Base-by-base conservation (phyloP, 495 filamentous ascomycete genomes). In the Cercophora newfieldiana region DNA sequence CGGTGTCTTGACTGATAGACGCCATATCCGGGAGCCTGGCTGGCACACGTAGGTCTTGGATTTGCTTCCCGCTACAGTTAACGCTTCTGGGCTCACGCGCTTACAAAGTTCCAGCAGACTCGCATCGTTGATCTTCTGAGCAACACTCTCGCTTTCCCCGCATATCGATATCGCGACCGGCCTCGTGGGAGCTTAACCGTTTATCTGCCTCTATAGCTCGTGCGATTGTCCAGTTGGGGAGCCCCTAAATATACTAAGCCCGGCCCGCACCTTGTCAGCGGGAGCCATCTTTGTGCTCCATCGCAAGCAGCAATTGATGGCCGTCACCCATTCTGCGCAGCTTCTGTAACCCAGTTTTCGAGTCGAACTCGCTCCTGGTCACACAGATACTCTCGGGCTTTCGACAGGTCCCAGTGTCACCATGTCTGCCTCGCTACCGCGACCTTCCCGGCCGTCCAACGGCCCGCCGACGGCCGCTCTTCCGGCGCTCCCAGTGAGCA, bases 401-500 rank as follows among this genome's bases (percentile, higher is more conserved):
- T 18, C 18, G 56, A 31, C n/a, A 51, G n/a, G 31, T 53, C 66
- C 50, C 26, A 50, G 16, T 64, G 48, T 47, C 65, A 74, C 22
- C 54, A 90, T 89, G 87, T 82, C 87, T 51, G 86, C 85, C 25
- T 82, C 87, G 18, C 77, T 92, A 58, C 89, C 90, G n/a, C 83
- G 84, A 75, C 83, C 88, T 21, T 80, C 86, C 29, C 85, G 86
- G 72, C 83, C 86, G 44, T 80, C 86, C 16, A 80, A 87, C 64
- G 87, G 84, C 65, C 88, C 90, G 24, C 87, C 90, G 48, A 84
- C 85, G 8, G 82, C 83, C 16, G 80, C 89, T 53, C 80, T 93
- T 48, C 90, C 91, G 5, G 85, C 90, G 2, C 80, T 94, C 33
- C 89, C 92, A 10, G 78, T 87, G 22, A 77, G 83, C n/a, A 94